A percentile compares a stretch with the other conserved stretches of the same genome.
Conservation (phyloP, 768 basidiomycete species). For the Boletus fagicola region DNA sequence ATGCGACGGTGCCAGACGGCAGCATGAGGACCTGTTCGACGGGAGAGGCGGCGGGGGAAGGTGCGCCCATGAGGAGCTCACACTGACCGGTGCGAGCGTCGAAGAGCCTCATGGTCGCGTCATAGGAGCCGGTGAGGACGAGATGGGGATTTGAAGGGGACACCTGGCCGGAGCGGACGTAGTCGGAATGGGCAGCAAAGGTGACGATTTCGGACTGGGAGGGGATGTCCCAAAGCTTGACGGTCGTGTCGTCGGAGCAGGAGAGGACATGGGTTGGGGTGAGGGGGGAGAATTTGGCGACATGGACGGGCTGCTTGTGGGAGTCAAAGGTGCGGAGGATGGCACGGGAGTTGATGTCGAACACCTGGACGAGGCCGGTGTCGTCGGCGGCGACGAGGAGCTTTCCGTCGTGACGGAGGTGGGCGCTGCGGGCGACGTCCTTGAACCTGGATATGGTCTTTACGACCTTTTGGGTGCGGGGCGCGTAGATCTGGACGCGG, state of each 20-base stretch:
- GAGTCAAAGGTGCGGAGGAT: conserved; percentile 89
- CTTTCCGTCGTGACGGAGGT: conserved; percentile 90
- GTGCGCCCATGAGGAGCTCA: conserved; percentile 75
- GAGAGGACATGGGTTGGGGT: conserved; percentile 84
- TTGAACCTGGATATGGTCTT: conserved; percentile 98
- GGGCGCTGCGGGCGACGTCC: conserved; percentile 87
- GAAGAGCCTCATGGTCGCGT: conserved; percentile 84
- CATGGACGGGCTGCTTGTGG: conserved; percentile 96
- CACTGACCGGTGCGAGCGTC: conserved; percentile 81
- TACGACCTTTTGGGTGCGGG: conserved; percentile 91
- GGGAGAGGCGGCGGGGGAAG: conserved; percentile 42
- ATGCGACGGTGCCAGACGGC: conserved; percentile 79
- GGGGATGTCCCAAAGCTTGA: conserved; percentile 93
- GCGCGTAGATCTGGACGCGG: conserved; percentile 92
- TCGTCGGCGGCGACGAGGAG: conserved; percentile 95
- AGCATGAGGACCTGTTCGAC: conserved; percentile 94
- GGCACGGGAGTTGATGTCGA: conserved; percentile 91
- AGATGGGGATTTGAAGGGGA: conserved; percentile 80
- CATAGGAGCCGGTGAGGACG: conserved; percentile 92
- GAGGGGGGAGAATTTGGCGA: conserved; percentile 85
- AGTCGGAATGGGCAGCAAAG: conserved; percentile 88
- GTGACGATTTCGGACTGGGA: conserved; percentile 77
- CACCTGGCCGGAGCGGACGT: conserved; percentile 91
- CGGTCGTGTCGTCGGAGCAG: conserved; percentile 94
- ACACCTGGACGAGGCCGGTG: conserved; percentile 87